Base-by-base conservation (phyloP, 2,329 filamentous ascomycete genomes). In the Ophiocordyceps robertsii region DNA sequence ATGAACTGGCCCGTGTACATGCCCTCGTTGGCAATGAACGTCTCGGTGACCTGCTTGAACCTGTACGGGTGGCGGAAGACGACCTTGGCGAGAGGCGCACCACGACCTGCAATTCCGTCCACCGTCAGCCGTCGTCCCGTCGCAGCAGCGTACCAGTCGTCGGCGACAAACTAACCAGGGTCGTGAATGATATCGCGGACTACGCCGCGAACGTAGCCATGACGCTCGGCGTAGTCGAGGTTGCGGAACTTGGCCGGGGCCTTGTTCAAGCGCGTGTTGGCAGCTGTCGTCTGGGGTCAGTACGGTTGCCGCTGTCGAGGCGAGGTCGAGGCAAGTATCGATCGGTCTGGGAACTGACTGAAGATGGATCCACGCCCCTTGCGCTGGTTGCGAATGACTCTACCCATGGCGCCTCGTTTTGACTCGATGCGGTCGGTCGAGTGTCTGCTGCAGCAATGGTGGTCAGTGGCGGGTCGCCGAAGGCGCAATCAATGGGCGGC, bases 1-100 rank as follows among this genome's bases (percentile, higher is more conserved):
- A 98, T 88, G 80, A 98, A 98, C 73, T 98, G 92, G 68, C 92
- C 92, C 56, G 92, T 95, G 86, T 96, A 98, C 89, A 96, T 95
- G 76, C 92, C 92, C 79, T 96, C 92, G 75, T 96, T 98, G 72
- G 92, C 92, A 66, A 98, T 98, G 83, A 98, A 95, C 59, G 92
- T 98, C 83, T 98, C 89, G 69, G 84, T 90, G 68, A 88, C 75
- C 67, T 89, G 82, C 82, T 94, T 95, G 84, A 86, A 96, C 71
- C 82, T 80, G 84, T 98, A 98, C 61, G 92, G 88, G 72, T 94
- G 85, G 62, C 92, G 89, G 86, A 98, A 98, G 60, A 80, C 73
- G 64, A 98, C 89, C 72, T 86, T 87, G 67, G 92, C 92, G 65
- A 98, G 86, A 60, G 92, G 92, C 70, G 93, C 88, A 75, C 92